Percentiles rank a stretch among this genome's conserved stretches.
These are phyloP conservation scores for Clarkia xantiana DNA, from an alignment of 345 rosid species.

Conservation along the genomic window DNA sequence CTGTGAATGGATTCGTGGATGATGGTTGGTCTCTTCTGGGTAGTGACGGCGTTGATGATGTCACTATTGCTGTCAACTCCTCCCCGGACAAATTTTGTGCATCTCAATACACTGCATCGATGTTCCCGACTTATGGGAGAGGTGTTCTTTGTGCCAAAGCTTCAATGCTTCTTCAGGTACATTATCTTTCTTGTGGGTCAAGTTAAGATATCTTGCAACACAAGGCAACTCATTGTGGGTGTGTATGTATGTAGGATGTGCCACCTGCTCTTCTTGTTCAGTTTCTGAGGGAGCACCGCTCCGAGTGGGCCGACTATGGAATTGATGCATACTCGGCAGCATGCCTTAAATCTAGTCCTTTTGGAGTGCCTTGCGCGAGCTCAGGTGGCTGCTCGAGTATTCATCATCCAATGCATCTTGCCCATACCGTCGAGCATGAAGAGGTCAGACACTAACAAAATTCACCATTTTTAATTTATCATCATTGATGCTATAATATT, in stretches of 20 bases:
- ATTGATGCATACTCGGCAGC: conserved; percentile 79
- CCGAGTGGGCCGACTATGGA: conserved; percentile 97
- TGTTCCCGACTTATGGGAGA: conserved; percentile 69
- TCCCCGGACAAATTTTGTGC: conserved; percentile 64
- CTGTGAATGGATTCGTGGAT: conserved; percentile 82
- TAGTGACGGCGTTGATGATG: conserved; percentile 78
- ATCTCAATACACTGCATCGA: conserved; percentile 44
- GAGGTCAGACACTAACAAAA: conserved; percentile 69
- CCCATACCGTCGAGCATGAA: conserved; percentile 84
- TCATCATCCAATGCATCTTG: conserved; percentile 90
- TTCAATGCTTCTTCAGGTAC: conserved; percentile 86
- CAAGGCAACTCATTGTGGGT: no score
- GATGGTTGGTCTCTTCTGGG: conserved; percentile 87
- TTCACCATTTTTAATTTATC: not conserved
- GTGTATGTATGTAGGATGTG: conserved; percentile 57
- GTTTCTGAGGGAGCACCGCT: conserved; percentile 91
- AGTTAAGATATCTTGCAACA: not conserved
- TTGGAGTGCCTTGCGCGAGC: conserved; percentile 69
- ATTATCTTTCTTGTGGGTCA: no score
- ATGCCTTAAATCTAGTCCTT: conserved; percentile 76
- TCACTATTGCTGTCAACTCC: conserved; percentile 60
- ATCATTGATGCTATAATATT: not conserved
- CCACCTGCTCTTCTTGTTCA: conserved; percentile 84
- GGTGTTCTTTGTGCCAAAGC: conserved; percentile 96
- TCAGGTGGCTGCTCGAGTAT: conserved; percentile 83